Evolutionary conservation across 768 basidiomycete genomes (phyloP), one percentile per base, ranked within the genome.

Genomic region (Leucocoprinus leucothites): DNA sequence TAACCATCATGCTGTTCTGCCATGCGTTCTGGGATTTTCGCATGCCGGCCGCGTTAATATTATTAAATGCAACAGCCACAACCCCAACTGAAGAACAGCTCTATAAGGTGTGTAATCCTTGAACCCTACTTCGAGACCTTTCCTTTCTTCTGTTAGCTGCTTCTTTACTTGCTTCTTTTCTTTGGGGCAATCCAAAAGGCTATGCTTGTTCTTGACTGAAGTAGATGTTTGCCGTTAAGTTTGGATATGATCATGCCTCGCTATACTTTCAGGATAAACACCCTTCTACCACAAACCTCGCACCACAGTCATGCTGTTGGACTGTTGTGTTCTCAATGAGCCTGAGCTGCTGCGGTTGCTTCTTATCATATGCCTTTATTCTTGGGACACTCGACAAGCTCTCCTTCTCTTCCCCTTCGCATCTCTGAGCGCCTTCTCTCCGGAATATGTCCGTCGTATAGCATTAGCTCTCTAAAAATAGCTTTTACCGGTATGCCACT

Each of bases 1-100:
- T 46, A 47, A 41, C 21, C 38, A 44, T 34, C 42, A 19, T 52
- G 22, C 28, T 53, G 25, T 28, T 22, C 9, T 48, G 36, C 25
- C 36, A 41, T 24, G 25, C 42, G 28, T 44, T 47, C 35, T 36
- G 53, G 45, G 48, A 45, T 57, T 57, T 54, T 48, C 40, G 48
- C 57, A 57, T 55, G 53, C 57, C 56, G 57, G 63, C 70, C 62
- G 48, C 57, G 57, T 48, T 54, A 51, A 51, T 58, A 28, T 54
- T 52, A 47, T 60, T 36, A 49, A 26, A 61, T 25, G 3, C 43
- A 62, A 35, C 56, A 82, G 81, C 73, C 34, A 81, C 80, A 45
- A 77, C 75, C 26, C 77, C 78, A 34, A 80, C 71, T 51, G 80
- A 81, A 71, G 76, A 80, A 65, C 73, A 81, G 61, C 68, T 78